Evolutionary conservation across 352 stramenopile genomes (phyloP).

Genomic region (Phytophthora citrophthora): DNA sequence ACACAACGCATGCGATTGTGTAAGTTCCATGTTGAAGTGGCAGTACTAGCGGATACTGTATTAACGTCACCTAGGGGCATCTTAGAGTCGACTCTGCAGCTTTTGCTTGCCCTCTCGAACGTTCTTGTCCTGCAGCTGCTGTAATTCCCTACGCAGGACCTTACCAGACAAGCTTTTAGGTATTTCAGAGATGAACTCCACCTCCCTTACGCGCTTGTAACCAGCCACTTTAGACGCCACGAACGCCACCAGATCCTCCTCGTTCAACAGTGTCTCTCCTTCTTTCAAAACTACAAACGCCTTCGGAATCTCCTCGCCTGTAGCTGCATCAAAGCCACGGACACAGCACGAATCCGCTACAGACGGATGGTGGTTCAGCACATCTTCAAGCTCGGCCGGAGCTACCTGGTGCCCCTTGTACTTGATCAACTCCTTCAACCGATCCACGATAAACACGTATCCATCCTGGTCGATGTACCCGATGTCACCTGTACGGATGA

Average conservation of each 20-base stretch:
- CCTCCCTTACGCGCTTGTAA: conserved; percentile 91
- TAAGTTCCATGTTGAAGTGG: conserved; percentile 12
- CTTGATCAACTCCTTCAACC: conserved; percentile 97
- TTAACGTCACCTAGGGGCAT: background rate
- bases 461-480: conserved; percentile 92
- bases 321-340: conserved; percentile 51
- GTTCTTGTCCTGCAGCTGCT: conserved; percentile 46
- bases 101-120: conserved; percentile 30
- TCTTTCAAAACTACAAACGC: conserved; percentile 90
- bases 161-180: conserved; percentile 91
- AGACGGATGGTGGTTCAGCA: conserved; percentile 84
- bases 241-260: conserved; percentile 80
- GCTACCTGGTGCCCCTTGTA: conserved; percentile 94
- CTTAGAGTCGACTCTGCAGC: conserved; percentile 18
- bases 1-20: background rate
- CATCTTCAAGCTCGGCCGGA: conserved; percentile 92
- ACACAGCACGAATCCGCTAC: conserved; percentile 56
- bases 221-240: conserved; percentile 79
- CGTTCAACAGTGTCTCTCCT: conserved; percentile 46
- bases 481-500: conserved; percentile 91
- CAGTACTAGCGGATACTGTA: conserved; percentile 3
- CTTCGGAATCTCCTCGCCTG: conserved; percentile 88
- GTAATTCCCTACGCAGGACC: conserved; percentile 85
- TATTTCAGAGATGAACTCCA: conserved; percentile 90
- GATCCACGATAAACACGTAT: conserved; percentile 93